phyloP scores from a whole-genome alignment of 164 flowering plant genomes.

The Kingdonia uniflora region DNA sequence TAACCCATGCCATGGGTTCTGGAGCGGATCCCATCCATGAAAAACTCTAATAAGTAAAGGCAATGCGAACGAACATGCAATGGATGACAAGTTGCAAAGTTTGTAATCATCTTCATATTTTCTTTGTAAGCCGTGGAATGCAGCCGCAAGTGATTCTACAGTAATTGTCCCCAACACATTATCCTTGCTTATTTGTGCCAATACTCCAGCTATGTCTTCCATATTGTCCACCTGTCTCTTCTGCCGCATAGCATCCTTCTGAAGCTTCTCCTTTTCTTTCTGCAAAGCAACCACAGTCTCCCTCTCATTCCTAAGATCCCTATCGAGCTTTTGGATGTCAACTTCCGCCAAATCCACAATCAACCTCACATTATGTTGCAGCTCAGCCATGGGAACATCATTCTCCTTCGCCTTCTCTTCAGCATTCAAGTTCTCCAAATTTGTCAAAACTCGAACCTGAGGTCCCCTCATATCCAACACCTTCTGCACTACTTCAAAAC shows the following conservation, averaged over 20 bases:
- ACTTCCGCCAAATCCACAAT: slow-evolving; percentile 61
- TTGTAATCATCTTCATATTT: slow-evolving; percentile 54
- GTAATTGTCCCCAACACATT: slow-evolving; percentile 47
- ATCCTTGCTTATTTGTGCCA: slow-evolving; percentile 38
- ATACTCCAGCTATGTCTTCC: slow-evolving; percentile 35
- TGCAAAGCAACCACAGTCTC: slow-evolving; percentile 59
- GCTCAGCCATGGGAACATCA: slow-evolving; percentile 76
- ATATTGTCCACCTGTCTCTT: slow-evolving; percentile 47
- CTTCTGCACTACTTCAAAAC: slow-evolving; percentile 54
- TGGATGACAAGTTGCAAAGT: slow-evolving; percentile 59
- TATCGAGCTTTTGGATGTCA: slow-evolving; percentile 59
- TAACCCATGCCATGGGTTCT: slow-evolving; percentile 53
- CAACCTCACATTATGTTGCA: slow-evolving; percentile 69
- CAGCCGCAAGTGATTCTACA: slow-evolving; percentile 45
- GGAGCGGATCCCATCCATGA: slow-evolving; percentile 91
- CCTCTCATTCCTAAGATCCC: slow-evolving; percentile 62
- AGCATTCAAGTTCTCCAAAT: slow-evolving; percentile 76
- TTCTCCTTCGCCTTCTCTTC: slow-evolving; percentile 56
- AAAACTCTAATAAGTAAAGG: slow-evolving; percentile 62
- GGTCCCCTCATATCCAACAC: slow-evolving; percentile 92
- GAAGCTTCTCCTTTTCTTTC: slow-evolving; percentile 60
- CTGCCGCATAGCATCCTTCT: slow-evolving; percentile 35
- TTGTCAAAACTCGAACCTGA: slow-evolving; percentile 73
- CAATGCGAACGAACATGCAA: slow-evolving; percentile 68
- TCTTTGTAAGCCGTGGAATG: slow-evolving; percentile 43